Percentiles rank a stretch among this genome's conserved stretches.
These are phyloP conservation scores for Epichloe uncinata DNA, from an alignment of 2,329 filamentous ascomycete genomes.

Conservation along the genomic window DNA sequence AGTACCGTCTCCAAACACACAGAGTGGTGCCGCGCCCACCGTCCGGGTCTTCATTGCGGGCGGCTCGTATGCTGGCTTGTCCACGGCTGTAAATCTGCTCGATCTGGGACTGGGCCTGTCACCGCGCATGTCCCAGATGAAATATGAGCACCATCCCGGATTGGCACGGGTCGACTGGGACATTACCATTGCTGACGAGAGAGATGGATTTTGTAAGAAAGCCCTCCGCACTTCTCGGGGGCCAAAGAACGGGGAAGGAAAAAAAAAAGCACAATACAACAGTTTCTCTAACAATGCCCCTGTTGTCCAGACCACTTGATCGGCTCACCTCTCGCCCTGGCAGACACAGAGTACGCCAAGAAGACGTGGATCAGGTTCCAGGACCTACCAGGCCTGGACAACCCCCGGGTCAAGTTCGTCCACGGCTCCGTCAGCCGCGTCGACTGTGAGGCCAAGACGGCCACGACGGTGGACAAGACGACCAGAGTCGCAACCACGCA, in stretches of 20 bases:
- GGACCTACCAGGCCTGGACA: constrained; percentile 52
- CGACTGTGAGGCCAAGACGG: constrained; percentile 45
- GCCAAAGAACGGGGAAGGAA: no score
- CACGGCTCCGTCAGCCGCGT: constrained; percentile 51
- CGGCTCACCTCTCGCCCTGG: constrained; percentile 59
- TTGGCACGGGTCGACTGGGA: constrained; percentile 43
- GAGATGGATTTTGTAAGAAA: constrained; percentile 67
- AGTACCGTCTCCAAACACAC: constrained; percentile 10
- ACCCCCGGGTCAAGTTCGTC: constrained; percentile 45
- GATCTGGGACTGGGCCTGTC: constrained; percentile 47
- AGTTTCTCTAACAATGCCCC: not conserved
- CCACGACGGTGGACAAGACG: constrained; percentile 37
- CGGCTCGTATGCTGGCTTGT: constrained; percentile 59
- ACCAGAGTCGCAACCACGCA: constrained; percentile 30
- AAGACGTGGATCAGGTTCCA: constrained; percentile 59
- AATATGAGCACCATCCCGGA: constrained; percentile 26
- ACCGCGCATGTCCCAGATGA: constrained; percentile 29
- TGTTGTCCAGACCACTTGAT: constrained; percentile 53
- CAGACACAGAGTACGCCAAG: constrained; percentile 46
- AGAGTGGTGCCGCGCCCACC: constrained; percentile 13
- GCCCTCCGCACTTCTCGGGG: no score
- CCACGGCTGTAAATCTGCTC: constrained; percentile 51
- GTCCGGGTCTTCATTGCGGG: constrained; percentile 54
- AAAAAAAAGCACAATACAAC: not conserved
- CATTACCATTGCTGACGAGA: constrained; percentile 63